These are phyloP conservation scores for Cochlearia excelsa DNA, from an alignment of 345 rosid species.

Conservation along the genomic window DNA sequence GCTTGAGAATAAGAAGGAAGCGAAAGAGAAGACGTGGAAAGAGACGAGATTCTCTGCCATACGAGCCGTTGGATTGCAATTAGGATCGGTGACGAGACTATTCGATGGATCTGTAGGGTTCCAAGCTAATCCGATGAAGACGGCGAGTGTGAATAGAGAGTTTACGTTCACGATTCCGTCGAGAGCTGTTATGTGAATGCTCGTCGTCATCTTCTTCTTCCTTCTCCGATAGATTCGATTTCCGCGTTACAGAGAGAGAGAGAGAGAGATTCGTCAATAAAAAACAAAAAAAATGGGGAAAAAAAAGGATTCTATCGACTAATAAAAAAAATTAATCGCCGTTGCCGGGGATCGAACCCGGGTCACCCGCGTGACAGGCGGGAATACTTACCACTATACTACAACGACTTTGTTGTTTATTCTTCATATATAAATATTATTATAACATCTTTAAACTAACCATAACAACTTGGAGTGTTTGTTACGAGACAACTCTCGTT, in stretches of 20 bases:
- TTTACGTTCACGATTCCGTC: slow-evolving; percentile 81
- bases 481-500: too few species aligned
- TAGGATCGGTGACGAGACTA: slow-evolving; percentile 43
- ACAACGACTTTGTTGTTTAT: slow-evolving; percentile 84
- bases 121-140: slow-evolving; percentile 83
- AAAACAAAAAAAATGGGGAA: too few species aligned
- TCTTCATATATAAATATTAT: too few species aligned
- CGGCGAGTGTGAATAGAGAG: slow-evolving; percentile 91
- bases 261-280: too few species aligned
- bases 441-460: too few species aligned
- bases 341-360: slow-evolving; percentile 77
- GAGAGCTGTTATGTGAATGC: slow-evolving; percentile 79
- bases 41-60: slow-evolving; percentile 59
- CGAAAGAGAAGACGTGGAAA: slow-evolving; percentile 85
- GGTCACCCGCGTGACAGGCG: slow-evolving; percentile 98
- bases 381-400: slow-evolving; percentile 93
- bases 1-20: slow-evolving; percentile 47
- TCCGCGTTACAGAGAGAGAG: too few species aligned
- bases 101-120: slow-evolving; percentile 48
- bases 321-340: not conserved
- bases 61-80: slow-evolving; percentile 44
- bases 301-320: too few species aligned
- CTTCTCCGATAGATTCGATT: too few species aligned
- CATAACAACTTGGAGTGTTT: too few species aligned
- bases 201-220: slow-evolving; percentile 50